These are phyloP conservation scores for Hyaloscypha variabilis DNA, from an alignment of 495 filamentous ascomycete genomes.

Conservation along the genomic window DNA sequence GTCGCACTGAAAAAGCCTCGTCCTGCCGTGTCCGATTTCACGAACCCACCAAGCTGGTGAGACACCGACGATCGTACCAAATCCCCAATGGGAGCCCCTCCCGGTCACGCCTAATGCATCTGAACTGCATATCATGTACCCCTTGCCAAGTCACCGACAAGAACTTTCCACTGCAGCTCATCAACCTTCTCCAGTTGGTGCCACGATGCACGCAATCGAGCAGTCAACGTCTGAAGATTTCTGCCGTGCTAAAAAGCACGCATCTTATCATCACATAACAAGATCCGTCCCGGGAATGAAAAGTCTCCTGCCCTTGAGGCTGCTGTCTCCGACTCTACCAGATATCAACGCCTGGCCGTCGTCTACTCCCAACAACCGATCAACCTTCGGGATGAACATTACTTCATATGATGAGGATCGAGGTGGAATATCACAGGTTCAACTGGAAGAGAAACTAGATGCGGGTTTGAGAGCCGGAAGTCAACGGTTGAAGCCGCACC, in stretches of 20 bases:
- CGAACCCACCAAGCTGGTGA: background rate
- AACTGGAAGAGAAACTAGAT: background rate
- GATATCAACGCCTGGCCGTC: conserved; percentile 4
- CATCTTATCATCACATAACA: conserved; percentile 4
- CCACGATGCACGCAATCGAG: conserved; percentile 9
- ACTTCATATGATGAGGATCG: background rate
- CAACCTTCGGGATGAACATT: conserved; percentile 14
- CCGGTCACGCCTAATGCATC: background rate
- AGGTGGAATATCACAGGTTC: background rate
- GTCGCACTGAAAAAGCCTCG: background rate
- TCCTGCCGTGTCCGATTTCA: background rate
- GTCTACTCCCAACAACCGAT: conserved; percentile 2
- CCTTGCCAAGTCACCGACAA: background rate
- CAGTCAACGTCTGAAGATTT: background rate
- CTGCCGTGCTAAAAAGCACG: background rate
- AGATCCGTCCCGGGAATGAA: conserved; percentile 31
- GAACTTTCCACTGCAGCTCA: background rate
- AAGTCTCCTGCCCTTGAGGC: conserved; percentile 26
- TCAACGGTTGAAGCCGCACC: conserved; percentile 9
- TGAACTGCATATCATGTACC: conserved; percentile 13
- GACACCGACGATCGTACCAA: background rate
- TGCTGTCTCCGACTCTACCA: conserved; percentile 17
- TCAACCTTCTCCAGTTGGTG: background rate
- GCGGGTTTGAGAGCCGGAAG: background rate
- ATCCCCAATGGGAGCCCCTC: background rate